Evolutionary conservation across 441 rosid species (phyloP).

Genomic region (Croton setiger): DNA sequence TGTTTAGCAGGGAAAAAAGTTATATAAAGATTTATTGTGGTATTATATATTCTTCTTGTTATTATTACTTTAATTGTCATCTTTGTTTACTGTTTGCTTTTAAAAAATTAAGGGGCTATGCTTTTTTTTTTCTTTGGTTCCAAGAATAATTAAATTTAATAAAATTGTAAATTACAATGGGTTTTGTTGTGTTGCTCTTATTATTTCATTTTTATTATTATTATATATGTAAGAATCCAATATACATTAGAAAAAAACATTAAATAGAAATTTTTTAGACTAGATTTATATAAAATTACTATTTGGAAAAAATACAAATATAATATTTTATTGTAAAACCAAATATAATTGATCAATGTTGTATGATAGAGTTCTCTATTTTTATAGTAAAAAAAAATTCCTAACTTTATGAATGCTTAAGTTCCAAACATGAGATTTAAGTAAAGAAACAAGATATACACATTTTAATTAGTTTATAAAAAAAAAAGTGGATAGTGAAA

Average conservation of each 20-base stretch:
- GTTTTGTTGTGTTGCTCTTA: neutral
- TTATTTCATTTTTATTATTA: neutral
- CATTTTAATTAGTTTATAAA: too few relatives aligned
- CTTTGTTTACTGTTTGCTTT: constrained; percentile 19
- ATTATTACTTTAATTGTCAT: constrained; percentile 6
- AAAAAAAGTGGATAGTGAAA: too few relatives aligned
- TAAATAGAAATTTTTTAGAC: too few relatives aligned
- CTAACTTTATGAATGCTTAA: too few relatives aligned
- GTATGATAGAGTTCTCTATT: too few relatives aligned
- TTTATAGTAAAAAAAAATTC: too few relatives aligned
- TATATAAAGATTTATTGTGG: constrained; percentile 21
- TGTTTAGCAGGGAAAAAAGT: constrained; percentile 1
- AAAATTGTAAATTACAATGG: constrained; percentile 9
- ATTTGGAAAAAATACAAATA: too few relatives aligned
- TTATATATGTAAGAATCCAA: neutral
- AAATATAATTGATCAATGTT: too few relatives aligned
- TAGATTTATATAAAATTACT: neutral
- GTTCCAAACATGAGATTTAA: too few relatives aligned
- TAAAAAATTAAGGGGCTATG: neutral
- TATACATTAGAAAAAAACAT: neutral
- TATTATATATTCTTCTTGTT: neutral
- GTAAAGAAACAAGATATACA: too few relatives aligned
- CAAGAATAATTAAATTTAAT: neutral
- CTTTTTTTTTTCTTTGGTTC: neutral
- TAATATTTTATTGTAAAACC: too few relatives aligned